Evolutionary conservation across 2,329 filamentous ascomycete species (phyloP), one percentile per base, ranked within the genome.

Genomic region (Apiospora aurea): DNA sequence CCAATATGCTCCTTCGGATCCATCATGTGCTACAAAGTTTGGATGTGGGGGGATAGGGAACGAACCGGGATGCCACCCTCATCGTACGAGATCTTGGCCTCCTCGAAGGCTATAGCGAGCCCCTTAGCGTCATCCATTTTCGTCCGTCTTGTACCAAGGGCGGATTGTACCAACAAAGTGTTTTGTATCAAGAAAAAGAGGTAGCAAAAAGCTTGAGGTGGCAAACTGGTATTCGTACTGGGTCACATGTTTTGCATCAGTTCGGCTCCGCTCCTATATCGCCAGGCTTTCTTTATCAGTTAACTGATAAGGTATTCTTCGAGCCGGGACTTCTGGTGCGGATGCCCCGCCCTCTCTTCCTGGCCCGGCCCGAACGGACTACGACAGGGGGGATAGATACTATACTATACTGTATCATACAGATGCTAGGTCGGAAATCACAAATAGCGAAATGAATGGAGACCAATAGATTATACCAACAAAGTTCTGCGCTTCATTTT

Each of bases 21-120:
- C 29, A 34, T 21, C 18, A 24, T 2, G 8, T n/a, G 21, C 18
- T 41, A 24, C 16, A 21, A 2, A 11, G 13, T 16, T n/a, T 5
- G 34, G 29, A 4, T 21, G 8, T 14, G 11, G 2, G 49, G 38
- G n/a, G 8, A 38, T 38, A 38, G 34, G 34, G 34, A 38, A 34
- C 26, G 24, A 11, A 87, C 85, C 67, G 86, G 86, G 29, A 87
- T 80, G 18, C 86, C 86, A 6, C 86, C 86, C 76, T 87, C 85
- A 18, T 78, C 76, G 72, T 84, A 87, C 18, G 83, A 80, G 24
- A 79, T 77, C 74, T 81, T 82, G 29, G 86, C 86, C 76, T 88
- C 86, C 70, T 85, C 83, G 44, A 85, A 78, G 47, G 86, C 85
- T 53, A 87, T 82, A 4, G 82, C 81, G 49, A 85, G 79, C 43